Evolutionary conservation across 805 yeast genomes (phyloP), one percentile per base, ranked within the genome.

Genomic region (Yamadazyma sp.): DNA sequence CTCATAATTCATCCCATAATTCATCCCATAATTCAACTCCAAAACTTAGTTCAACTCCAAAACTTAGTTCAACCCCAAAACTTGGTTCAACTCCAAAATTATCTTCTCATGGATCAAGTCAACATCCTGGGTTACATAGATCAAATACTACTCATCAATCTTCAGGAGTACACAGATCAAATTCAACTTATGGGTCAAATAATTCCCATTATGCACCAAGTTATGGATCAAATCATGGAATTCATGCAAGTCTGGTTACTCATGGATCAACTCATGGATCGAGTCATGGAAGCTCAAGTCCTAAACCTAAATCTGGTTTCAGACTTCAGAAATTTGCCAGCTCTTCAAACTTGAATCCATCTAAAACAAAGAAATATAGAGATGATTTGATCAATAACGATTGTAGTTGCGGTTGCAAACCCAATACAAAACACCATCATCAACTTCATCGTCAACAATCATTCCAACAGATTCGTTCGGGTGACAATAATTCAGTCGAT

Each of bases 381-480:
- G 45, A 41, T 22, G 45, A 38, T 23, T 30, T 41, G 10, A 21
- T 41, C 10, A 21, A 19, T 7, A 31, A 38, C 24, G 42, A 41
- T 2, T 41, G 45, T 23, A 38, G 35, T 10, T 41, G 45, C 27
- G 45, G 45, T 6, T 38, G 45, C 21, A 30, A 37, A 22, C 9
- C 13, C 22, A 28, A 28, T 22, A 12, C 8, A 4, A 30, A 21
- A 15, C 31, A 28, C 23, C 31, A 28, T 23, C 26, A 20, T 15
- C 24, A 12, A 15, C 33, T 35, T 25, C 32, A 25, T 13, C 34
- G 23, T 14, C 39, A 35, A 21, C 34, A 35, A 21, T n/a, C 30
- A 4, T 24, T 25, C 15, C 33, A 30, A 23, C 18, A 12, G 6
- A 22, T 28, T 18, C 31, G 30, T 27, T 6, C 10, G 7, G 23